phyloP scores from a whole-genome alignment of 164 flowering plant genomes.

The Amborella trichopoda region DNA sequence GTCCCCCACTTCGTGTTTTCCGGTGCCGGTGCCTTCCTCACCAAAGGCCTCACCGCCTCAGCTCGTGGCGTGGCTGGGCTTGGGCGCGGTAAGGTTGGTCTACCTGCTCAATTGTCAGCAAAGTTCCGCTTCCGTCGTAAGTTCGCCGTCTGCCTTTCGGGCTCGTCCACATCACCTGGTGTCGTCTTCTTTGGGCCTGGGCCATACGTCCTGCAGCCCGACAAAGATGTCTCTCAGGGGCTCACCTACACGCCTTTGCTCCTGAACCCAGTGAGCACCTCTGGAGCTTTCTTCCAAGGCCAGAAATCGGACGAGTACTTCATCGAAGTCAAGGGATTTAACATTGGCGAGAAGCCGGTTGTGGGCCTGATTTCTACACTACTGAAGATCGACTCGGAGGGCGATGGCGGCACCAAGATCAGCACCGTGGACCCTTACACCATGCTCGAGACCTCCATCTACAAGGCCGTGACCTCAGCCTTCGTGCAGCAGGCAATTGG shows the following conservation, averaged over 20 bases:
- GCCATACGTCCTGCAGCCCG: slow-evolving; percentile 20
- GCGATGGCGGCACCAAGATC: slow-evolving; percentile 17
- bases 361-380: slow-evolving; percentile 12
- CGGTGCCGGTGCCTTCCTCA: slow-evolving; percentile 12
- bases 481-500: slow-evolving; percentile 10
- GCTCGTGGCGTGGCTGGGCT: slow-evolving; percentile 21
- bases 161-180: slow-evolving; percentile 13
- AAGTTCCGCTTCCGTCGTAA: slow-evolving; percentile 16
- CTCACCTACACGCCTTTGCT: slow-evolving; percentile 25
- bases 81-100: slow-evolving; percentile 10
- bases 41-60: slow-evolving; percentile 19
- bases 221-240: slow-evolving; percentile 9
- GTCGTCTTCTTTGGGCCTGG: slow-evolving; percentile 26
- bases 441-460: slow-evolving; percentile 18
- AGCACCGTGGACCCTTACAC: slow-evolving; percentile 17
- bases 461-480: slow-evolving; percentile 18
- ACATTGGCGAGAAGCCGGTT: slow-evolving; percentile 6
- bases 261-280: slow-evolving; percentile 13
- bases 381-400: slow-evolving; percentile 10
- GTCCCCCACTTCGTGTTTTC: slow-evolving; percentile 16
- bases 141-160: slow-evolving; percentile 24
- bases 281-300: neutral
- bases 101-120: slow-evolving; percentile 18
- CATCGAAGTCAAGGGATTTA: slow-evolving; percentile 16
- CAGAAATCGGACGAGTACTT: slow-evolving; percentile 19